A percentile compares a stretch with the other conserved stretches of the same genome.
Conservation (phyloP, 2,329 filamentous ascomycete genomes). For the Knoxdaviesia capensis region DNA sequence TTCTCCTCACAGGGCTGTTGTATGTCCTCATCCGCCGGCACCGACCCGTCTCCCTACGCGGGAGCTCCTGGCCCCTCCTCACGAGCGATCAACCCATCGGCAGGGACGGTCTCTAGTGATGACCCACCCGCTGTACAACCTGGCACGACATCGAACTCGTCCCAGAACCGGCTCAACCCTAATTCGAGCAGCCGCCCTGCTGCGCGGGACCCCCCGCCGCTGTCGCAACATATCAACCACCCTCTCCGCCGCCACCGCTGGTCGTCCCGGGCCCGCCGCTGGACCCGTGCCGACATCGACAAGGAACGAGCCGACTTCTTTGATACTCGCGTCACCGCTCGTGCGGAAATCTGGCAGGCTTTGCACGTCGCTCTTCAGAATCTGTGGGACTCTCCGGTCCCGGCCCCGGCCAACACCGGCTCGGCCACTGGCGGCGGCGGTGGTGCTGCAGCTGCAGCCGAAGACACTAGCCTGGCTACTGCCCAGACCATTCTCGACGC, state of each 20-base stretch:
- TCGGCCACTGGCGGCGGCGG: no score
- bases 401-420: no score
- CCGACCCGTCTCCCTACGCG: conserved; percentile 32
- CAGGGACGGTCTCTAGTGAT: conserved; percentile 3
- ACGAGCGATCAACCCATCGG: conserved; percentile 26
- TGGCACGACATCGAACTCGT: conserved; percentile 9
- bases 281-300: conserved; percentile 50
- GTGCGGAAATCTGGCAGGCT: conserved; percentile 61
- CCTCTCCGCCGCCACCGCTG: conserved; percentile 47
- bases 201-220: conserved; percentile 18
- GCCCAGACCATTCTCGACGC: conserved; percentile 70
- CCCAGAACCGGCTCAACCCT: no score
- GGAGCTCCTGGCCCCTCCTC: conserved; percentile 27
- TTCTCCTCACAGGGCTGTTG: conserved; percentile 31
- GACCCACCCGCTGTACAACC: conserved; percentile 11
- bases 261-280: conserved; percentile 39
- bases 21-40: conserved; percentile 29
- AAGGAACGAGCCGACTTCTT: conserved; percentile 69
- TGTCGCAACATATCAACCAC: conserved; percentile 48
- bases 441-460: conserved; percentile 12
- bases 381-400: conserved; percentile 30
- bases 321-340: conserved; percentile 67
- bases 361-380: conserved; percentile 47
- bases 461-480: conserved; percentile 23
- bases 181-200: conserved; percentile 5